Evolutionary conservation across 768 basidiomycete species (phyloP), one percentile per base, ranked within the genome.

Genomic region (Strobilomyces echinocephalus): DNA sequence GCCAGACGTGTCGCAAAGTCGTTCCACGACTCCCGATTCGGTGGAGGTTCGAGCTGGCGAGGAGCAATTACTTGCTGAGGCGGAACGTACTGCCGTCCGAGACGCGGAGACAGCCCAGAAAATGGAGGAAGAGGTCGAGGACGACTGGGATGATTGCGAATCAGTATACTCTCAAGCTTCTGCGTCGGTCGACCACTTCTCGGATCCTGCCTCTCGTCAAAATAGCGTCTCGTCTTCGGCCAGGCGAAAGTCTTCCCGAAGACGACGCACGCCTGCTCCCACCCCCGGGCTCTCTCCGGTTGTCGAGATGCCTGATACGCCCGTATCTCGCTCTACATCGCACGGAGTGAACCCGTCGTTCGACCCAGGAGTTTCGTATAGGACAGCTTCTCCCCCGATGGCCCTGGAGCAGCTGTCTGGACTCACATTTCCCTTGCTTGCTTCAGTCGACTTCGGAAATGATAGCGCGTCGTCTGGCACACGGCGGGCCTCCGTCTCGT

Each of bases 361-460:
- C 2, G 57, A 62, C 3, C 53, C 15, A 2, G 42, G 46, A 5
- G 4, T 46, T 7, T 66, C 60, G 8, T 56, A 60, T 40, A 49
- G 52, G 42, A 48, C 47, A 5, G 9, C 15, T 18, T 59, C 60
- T 2, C 53, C 24, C 10, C 50, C 63, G 16, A 40, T 43, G 15
- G 43, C 62, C 8, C 34, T 43, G 49, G 56, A 53, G n/a, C 46
- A 42, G 18, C n/a, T n/a, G n/a, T 15, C 35, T 36, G 35, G 26
- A 5, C 31, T 4, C 1, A 9, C 54, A 0, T 46, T 69, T 0
- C 65, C 64, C 2, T 42, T 69, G 8, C 67, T 69, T n/a, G 54
- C 64, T 5, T 69, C 69, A 5, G 46, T 31, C 50, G 47, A 59
- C 39, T 69, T 69, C 53, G 69, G 67, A n/a, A 69, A 60, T 34